Evolutionary conservation across 495 filamentous ascomycete genomes (phyloP), one percentile per base, ranked within the genome.

Genomic region (Aspergillus steynii): DNA sequence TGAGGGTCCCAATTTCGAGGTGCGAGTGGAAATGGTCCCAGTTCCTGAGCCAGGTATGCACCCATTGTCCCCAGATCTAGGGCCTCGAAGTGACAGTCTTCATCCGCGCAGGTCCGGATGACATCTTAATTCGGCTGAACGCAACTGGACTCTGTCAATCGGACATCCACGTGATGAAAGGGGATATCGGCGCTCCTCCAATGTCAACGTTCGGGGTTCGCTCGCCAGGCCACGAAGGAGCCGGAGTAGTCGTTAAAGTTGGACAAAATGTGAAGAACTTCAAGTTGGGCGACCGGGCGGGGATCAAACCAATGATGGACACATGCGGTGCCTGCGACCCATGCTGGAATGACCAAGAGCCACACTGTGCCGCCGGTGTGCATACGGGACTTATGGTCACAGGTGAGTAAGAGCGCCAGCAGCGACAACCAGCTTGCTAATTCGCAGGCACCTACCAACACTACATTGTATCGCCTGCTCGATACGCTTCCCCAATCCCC

Each of bases 401-500:
- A 32, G 77, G 76, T 79, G 48, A 49, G 66, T 50, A 53, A 9
- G 5, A 10, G 32, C n/a, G 34, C 27, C 14, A 0, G 37, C 27
- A 31, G 3, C 26, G 7, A 7, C 34, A 37, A 25, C 15, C 9
- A 1, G 29, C 5, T 46, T 31, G 45, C 53, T 52, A 50, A 58
- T 50, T 56, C 7, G 12, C 42, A 70, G 86, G 86, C 0, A 90
- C 86, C 0, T 90, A 89, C 66, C 86, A 88, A 70, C 84, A 89
- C 68, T 90, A 89, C 59, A 80, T 84, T n/a, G 68, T 87, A 25
- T 81, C 80, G 0, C 82, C 85, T 6, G 85, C 85, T 0, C 82
- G 81, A 53, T 86, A 88, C 61, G 85, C 88, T 3, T 87, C 87
- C 0, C 86, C 84, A 2, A 87, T 90, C 62, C 87, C 88, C 4